Percentiles rank a stretch among this genome's conserved stretches.
Evolutionary conservation across 495 filamentous ascomycete species (phyloP).

Genomic region (Cercophora samala): DNA sequence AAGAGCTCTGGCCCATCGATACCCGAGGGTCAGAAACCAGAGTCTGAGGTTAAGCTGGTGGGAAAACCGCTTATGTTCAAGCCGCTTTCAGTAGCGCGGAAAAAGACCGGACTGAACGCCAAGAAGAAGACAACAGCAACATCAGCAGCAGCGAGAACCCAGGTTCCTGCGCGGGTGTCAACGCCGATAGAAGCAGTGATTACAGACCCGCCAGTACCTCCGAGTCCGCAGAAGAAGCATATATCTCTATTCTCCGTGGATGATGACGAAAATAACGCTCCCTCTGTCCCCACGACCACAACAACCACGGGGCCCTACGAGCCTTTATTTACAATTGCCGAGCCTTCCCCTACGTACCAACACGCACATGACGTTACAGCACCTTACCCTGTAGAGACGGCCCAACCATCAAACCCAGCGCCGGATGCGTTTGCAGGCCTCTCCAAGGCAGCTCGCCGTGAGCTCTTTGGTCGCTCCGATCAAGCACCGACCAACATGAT

Average conservation of each 20-base stretch:
- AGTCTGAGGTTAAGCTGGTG: constrained; percentile 61
- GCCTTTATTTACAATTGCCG: constrained; percentile 35
- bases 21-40: constrained; percentile 47
- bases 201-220: constrained; percentile 9
- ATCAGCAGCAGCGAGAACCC: neutral
- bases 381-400: constrained; percentile 32
- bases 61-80: constrained; percentile 85
- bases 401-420: constrained; percentile 14
- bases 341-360: neutral
- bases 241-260: constrained; percentile 47
- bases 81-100: constrained; percentile 74
- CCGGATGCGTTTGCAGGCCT: constrained; percentile 68
- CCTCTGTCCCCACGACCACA: constrained; percentile 5
- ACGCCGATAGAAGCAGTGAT: constrained; percentile 12
- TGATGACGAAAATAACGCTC: constrained; percentile 28
- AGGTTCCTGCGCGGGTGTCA: constrained; percentile 1
- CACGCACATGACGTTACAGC: constrained; percentile 21
- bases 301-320: constrained; percentile 38
- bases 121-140: constrained; percentile 19
- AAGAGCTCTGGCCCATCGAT: constrained; percentile 37
- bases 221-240: constrained; percentile 36
- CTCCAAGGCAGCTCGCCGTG: constrained; percentile 66
- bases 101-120: constrained; percentile 41
- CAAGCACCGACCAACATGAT: constrained; percentile 29
- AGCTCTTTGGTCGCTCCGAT: constrained; percentile 70